phyloP scores from a whole-genome alignment of 345 rosid genomes.

The Syzygium grande region DNA sequence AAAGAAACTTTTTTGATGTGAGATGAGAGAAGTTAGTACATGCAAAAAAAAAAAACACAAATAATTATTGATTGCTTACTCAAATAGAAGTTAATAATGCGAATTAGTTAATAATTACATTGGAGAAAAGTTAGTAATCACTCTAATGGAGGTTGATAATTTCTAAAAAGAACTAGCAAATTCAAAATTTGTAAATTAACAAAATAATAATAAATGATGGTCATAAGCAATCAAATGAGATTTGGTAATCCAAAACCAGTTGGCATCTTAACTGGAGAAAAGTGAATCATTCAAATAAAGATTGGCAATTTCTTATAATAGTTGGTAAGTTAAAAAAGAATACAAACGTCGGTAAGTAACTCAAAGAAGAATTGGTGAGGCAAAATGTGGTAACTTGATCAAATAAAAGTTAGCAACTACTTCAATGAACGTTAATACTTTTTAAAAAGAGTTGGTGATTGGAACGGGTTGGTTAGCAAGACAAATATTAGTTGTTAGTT shows the following conservation, averaged over 20 bases:
- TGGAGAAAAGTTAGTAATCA: background rate
- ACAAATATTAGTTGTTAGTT: background rate
- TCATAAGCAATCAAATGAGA: too few relatives aligned
- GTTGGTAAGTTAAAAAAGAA: background rate
- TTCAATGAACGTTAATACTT: background rate
- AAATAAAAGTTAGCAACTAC: background rate
- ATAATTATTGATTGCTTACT: background rate
- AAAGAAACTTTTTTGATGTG: too few relatives aligned
- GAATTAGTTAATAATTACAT: too few relatives aligned
- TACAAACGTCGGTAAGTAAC: background rate
- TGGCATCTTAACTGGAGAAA: background rate
- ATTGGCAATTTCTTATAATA: background rate
- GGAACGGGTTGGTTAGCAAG: background rate
- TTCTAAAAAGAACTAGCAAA: background rate
- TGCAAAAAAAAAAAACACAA: background rate
- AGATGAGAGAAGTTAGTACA: background rate
- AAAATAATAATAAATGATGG: background rate
- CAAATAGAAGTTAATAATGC: background rate
- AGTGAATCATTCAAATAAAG: background rate
- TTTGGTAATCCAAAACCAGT: background rate
- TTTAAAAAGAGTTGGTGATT: background rate
- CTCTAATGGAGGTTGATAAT: background rate
- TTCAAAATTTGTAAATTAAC: background rate
- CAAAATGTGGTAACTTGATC: background rate
- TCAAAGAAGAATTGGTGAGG: background rate